Conservation (phyloP, 225 moss, liverwort and hornwort genomes). For the Ulota crispa region DNA sequence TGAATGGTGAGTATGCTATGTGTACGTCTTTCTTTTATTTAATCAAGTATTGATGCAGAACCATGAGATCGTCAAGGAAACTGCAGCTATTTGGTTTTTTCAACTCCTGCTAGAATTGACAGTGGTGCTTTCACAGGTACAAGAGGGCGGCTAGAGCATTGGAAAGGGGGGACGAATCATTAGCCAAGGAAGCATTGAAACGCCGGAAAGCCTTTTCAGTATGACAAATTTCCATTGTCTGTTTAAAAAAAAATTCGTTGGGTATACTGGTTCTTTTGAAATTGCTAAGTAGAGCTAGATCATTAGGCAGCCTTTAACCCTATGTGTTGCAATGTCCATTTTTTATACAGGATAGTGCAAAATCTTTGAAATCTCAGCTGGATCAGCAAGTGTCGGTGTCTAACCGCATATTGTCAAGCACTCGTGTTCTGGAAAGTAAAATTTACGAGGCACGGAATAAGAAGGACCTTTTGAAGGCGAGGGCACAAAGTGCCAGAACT, state of each 20-base stretch:
- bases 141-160: constrained; percentile 53
- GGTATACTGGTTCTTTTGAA: neutral
- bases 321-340: neutral
- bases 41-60: neutral
- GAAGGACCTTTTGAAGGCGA: constrained; percentile 60
- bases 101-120: neutral
- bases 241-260: neutral
- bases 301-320: neutral
- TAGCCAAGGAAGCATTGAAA: constrained; percentile 60
- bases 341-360: constrained; percentile 41
- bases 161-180: constrained; percentile 50
- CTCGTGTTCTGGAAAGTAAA: constrained; percentile 51
- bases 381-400: constrained; percentile 59
- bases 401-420: constrained; percentile 54
- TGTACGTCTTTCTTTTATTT: neutral
- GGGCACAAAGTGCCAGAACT: constrained; percentile 58
- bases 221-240: neutral
- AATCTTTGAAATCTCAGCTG: constrained; percentile 52
- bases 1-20: constrained; percentile 39
- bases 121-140: constrained; percentile 41
- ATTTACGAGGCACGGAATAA: constrained; percentile 59
- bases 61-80: neutral
- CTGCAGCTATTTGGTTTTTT: neutral
- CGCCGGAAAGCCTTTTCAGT: constrained; percentile 51
- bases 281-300: neutral